Conservation (phyloP, 1,284 basidiomycete genomes). For the Ceratobasidium sp. region DNA sequence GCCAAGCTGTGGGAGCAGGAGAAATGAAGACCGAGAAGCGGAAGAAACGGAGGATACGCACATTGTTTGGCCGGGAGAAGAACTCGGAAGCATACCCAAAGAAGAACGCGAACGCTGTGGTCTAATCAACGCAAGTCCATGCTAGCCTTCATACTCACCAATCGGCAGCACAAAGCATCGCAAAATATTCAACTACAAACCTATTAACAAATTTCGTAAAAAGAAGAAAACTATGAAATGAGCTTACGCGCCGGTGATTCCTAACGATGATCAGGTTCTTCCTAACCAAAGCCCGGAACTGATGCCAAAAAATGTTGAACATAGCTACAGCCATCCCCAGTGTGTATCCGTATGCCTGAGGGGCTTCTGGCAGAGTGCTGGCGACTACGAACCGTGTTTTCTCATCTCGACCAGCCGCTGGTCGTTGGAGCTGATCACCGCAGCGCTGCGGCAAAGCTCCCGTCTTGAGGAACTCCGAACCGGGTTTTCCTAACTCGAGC, state of each 20-base stretch:
- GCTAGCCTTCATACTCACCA: constrained; percentile 51
- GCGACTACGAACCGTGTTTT: background rate
- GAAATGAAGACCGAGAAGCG: constrained; percentile 43
- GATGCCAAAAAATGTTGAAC: constrained; percentile 62
- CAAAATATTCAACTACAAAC: constrained; percentile 67
- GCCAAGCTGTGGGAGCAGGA: constrained; percentile 63
- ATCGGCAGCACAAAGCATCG: constrained; percentile 76
- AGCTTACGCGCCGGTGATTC: constrained; percentile 70
- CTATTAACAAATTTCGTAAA: constrained; percentile 47
- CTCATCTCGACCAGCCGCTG: too few species aligned
- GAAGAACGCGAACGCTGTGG: constrained; percentile 44
- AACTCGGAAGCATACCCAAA: constrained; percentile 63
- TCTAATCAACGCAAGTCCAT: constrained; percentile 47
- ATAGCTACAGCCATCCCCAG: background rate
- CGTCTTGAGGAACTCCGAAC: too few species aligned
- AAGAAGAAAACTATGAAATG: background rate
- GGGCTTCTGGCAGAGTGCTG: background rate
- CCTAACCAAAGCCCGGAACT: constrained; percentile 69
- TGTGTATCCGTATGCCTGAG: too few species aligned
- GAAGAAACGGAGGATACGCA: constrained; percentile 52
- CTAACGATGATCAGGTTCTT: constrained; percentile 81
- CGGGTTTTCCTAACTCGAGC: too few species aligned
- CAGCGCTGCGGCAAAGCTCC: too few species aligned
- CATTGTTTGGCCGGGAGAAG: constrained; percentile 66
- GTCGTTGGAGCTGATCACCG: too few species aligned